phyloP scores from a whole-genome alignment of 257 asterid genomes.

The Fraxinus americana region DNA sequence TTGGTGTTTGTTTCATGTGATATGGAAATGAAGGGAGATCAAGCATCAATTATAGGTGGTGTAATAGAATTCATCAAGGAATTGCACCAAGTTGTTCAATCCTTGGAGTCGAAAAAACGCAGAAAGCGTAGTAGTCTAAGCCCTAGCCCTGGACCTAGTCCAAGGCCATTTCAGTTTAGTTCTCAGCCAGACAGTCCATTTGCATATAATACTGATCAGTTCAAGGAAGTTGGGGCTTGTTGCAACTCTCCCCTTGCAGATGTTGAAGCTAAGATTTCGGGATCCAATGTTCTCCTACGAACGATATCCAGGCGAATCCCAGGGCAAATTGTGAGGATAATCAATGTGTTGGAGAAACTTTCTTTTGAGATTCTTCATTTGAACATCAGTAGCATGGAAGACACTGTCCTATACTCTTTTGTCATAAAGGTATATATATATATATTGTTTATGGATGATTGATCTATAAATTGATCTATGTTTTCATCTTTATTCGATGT shows the following conservation, averaged over 20 bases:
- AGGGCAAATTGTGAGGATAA: slow-evolving; percentile 71
- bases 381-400: slow-evolving; percentile 93
- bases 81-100: slow-evolving; percentile 72
- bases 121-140: slow-evolving; percentile 55
- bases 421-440: slow-evolving; percentile 66
- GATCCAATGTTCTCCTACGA: slow-evolving; percentile 67
- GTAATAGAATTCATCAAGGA: slow-evolving; percentile 94
- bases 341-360: slow-evolving; percentile 65
- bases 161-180: slow-evolving; percentile 51
- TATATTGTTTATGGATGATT: too few species aligned
- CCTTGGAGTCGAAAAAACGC: slow-evolving; percentile 75
- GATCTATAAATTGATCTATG: too few species aligned
- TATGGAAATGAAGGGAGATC: slow-evolving; percentile 65
- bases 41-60: slow-evolving; percentile 93
- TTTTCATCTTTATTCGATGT: too few species aligned
- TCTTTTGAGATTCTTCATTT: slow-evolving; percentile 79
- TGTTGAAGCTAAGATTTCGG: slow-evolving; percentile 82
- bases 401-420: slow-evolving; percentile 89
- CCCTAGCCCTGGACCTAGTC: slow-evolving; percentile 68
- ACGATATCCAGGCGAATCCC: slow-evolving; percentile 71
- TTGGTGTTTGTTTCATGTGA: neutral
- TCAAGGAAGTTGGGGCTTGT: slow-evolving; percentile 78
- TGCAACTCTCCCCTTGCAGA: slow-evolving; percentile 88
- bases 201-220: slow-evolving; percentile 22
- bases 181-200: slow-evolving; percentile 49